phyloP scores from a whole-genome alignment of 768 basidiomycete genomes.

The Termitomyces sp. region DNA sequence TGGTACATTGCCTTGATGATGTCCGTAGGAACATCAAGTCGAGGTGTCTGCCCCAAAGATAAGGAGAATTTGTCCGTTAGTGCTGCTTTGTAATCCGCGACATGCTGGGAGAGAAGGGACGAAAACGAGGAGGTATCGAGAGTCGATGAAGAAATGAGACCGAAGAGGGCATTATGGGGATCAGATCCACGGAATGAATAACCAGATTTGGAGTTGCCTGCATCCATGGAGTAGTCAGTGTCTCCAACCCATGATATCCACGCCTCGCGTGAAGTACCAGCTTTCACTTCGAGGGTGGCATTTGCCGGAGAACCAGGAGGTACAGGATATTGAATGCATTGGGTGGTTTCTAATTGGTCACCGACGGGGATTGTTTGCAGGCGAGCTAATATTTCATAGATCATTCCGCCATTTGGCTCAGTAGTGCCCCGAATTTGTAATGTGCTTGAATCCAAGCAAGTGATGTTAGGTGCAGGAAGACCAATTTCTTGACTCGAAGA shows the following conservation, averaged over 20 bases:
- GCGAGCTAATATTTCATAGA: constrained; percentile 59
- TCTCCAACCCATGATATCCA: constrained; percentile 75
- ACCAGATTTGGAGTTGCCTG: constrained; percentile 47
- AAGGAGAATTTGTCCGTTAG: constrained; percentile 46
- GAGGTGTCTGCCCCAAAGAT: constrained; percentile 52
- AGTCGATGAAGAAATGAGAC: constrained; percentile 26
- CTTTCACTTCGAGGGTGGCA: constrained; percentile 39
- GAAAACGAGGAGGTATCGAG: constrained; percentile 25
- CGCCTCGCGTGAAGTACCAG: constrained; percentile 37
- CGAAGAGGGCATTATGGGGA: constrained; percentile 44
- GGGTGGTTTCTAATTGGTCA: constrained; percentile 14
- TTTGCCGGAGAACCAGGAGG: constrained; percentile 30
- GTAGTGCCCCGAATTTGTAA: constrained; percentile 50
- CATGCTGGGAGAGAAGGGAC: constrained; percentile 40
- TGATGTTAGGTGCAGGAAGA: constrained; percentile 52
- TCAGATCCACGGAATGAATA: constrained; percentile 64
- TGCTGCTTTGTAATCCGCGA: constrained; percentile 41
- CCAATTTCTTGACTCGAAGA: constrained; percentile 38
- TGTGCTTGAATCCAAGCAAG: constrained; percentile 52
- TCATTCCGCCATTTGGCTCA: constrained; percentile 49
- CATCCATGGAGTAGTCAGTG: constrained; percentile 61
- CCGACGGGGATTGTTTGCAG: constrained; percentile 22
- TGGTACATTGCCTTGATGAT: constrained; percentile 47
- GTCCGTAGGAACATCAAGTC: constrained; percentile 52
- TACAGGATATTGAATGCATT: constrained; percentile 28